Conservation (phyloP, 345 rosid genomes). For the Jatropha curcas region DNA sequence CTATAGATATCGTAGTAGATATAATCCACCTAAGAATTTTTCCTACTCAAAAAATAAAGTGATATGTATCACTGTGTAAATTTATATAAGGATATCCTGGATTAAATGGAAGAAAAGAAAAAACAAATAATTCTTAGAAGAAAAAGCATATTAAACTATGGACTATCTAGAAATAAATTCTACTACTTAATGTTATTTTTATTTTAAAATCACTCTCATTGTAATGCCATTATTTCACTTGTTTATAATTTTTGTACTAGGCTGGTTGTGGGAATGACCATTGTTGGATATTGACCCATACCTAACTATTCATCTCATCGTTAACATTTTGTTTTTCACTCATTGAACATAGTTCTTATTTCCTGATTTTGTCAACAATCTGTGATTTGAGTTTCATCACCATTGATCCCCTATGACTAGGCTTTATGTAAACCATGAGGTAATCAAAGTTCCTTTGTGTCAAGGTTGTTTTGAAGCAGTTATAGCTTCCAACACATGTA, state of each 20-base stretch:
- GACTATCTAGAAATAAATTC: too few species aligned
- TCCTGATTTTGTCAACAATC: neutral
- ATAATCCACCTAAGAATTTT: too few species aligned
- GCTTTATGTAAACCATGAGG: conserved; percentile 4
- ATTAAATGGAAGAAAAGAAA: too few species aligned
- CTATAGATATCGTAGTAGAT: too few species aligned
- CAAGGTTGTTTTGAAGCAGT: conserved; percentile 9
- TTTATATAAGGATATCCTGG: too few species aligned
- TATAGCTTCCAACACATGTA: neutral
- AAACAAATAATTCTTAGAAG: too few species aligned
- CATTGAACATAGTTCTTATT: neutral
- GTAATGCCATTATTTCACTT: neutral
- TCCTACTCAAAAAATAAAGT: too few species aligned
- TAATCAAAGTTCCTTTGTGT: conserved; percentile 6
- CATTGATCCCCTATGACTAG: conserved; percentile 13
- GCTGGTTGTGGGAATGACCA: neutral
- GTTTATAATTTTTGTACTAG: neutral
- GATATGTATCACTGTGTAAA: too few species aligned
- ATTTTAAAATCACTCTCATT: neutral
- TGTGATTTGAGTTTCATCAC: conserved; percentile 18
- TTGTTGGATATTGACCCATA: conserved; percentile 21
- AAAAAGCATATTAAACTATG: too few species aligned
- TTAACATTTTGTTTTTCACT: too few species aligned
- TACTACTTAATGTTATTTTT: too few species aligned
- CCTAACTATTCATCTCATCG: conserved; percentile 6